Evolutionary conservation across 2,329 filamentous ascomycete species (phyloP), one percentile per base, ranked within the genome.

Genomic region (Botrytis cinerea): DNA sequence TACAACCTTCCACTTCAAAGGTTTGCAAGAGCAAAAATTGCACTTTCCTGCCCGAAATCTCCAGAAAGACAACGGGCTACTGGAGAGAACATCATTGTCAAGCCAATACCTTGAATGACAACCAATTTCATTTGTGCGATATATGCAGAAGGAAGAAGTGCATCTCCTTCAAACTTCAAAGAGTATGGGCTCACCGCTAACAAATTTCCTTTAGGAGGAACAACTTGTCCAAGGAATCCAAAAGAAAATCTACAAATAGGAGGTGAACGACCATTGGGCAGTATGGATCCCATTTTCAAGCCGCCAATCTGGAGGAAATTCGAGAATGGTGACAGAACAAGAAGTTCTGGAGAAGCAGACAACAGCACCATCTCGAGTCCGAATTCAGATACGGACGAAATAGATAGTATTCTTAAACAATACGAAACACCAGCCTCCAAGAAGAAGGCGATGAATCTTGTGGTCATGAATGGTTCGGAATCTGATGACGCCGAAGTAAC

Each of bases 391-490:
- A 28, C 51, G 6, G 35, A 68, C 32, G 66, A 43, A 18, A 69
- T 57, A 25, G n/a, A n/a, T 45, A n/a, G 20, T 25, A 43, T 57
- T 69, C 48, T 69, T 22, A 7, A 69, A 5, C 40, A 57, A 6
- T 57, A 69, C 22, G 63, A 66, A 28, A n/a, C 14, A 18, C 20
- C 28, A 5, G 38, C 9, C 7, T n/a, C 22, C 6, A 62, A 43
- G 48, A 48, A 43, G 4, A 32, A 32, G 18, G 4, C 38, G 2
- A 45, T 20, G 5, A 57, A 59, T 57, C 35, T 45, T 69, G 66
- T 69, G 66, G 22, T 69, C 54, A 45, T 69, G 28, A 38, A 69
- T 43, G n/a, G 28, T 69, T 57, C 48, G 12, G 48, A 69, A 40
- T 46, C 43, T 25, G 63, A 66, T 38, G 63, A 66, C 59, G 69